Evolutionary conservation across 2,329 filamentous ascomycete genomes (phyloP).

Genomic region (Rhynchosporium agropyri): DNA sequence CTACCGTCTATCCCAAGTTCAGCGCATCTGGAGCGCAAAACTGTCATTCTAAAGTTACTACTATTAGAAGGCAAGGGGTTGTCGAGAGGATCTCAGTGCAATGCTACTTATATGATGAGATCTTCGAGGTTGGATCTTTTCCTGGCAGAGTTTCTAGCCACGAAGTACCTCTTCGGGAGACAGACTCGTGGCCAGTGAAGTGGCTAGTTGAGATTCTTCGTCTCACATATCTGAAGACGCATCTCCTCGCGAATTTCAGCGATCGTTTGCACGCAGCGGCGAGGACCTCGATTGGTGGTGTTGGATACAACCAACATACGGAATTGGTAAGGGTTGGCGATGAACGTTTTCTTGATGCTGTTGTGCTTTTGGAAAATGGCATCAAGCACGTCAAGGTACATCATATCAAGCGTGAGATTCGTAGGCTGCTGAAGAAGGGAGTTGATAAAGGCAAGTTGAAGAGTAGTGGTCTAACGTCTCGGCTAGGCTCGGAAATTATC

Average conservation of each 20-base stretch:
- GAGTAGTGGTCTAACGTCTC: background rate
- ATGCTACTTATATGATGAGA: background rate
- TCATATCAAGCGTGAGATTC: background rate
- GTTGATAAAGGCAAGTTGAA: background rate
- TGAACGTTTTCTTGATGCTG: background rate
- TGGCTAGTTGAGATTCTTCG: slow-evolving; percentile 2
- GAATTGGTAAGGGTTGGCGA: background rate
- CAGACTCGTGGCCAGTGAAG: background rate
- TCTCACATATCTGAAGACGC: background rate
- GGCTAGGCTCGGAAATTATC: background rate
- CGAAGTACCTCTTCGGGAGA: background rate
- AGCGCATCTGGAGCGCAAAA: background rate
- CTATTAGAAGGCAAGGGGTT: background rate
- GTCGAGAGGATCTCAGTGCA: background rate
- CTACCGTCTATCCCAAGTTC: background rate
- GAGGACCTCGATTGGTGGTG: background rate
- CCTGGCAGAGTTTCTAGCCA: background rate
- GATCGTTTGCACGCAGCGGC: background rate
- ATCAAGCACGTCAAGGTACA: background rate
- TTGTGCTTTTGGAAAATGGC: background rate
- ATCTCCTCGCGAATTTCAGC: background rate
- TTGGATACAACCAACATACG: background rate
- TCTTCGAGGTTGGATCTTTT: background rate
- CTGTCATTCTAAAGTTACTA: background rate
- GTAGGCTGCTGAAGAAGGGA: background rate